These are phyloP conservation scores for Saccharomycopsis fodiens DNA, from an alignment of 805 yeast species.

Conservation along the genomic window DNA sequence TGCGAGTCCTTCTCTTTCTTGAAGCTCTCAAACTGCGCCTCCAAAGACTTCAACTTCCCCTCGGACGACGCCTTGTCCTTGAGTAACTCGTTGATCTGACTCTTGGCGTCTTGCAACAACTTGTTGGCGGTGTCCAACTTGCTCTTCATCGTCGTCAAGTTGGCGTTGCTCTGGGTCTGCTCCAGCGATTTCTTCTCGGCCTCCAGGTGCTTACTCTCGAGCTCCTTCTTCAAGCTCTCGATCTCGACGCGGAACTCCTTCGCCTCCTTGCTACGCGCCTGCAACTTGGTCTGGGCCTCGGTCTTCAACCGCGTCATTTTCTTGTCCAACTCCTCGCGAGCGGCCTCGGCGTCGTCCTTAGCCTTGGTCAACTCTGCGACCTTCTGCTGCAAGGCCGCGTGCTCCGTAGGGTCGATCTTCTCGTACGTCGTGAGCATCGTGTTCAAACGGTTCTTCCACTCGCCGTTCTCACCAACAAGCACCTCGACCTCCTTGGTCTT, in stretches of 20 bases:
- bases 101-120: conserved; percentile 19
- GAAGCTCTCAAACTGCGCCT: conserved; percentile 1
- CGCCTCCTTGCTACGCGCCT: conserved; percentile 23
- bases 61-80: background rate
- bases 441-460: conserved; percentile 49
- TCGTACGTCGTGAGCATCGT: conserved; percentile 39
- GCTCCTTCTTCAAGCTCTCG: conserved; percentile 18
- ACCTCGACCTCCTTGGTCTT: conserved; percentile 43
- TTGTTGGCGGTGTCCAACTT: conserved; percentile 25
- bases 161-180: conserved; percentile 25
- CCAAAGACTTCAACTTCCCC: background rate
- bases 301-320: conserved; percentile 22
- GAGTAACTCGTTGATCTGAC: conserved; percentile 6
- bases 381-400: conserved; percentile 30
- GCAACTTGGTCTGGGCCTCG: conserved; percentile 23
- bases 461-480: conserved; percentile 45
- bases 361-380: conserved; percentile 25
- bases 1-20: conserved; percentile 24
- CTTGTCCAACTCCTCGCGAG: conserved; percentile 22
- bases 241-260: conserved; percentile 21
- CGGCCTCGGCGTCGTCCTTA: conserved; percentile 21
- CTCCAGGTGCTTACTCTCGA: conserved; percentile 23
- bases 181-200: conserved; percentile 21
- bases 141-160: conserved; percentile 13
- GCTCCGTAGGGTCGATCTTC: conserved; percentile 41